Conservation (phyloP, 2,329 filamentous ascomycete genomes). For the Zasmidium cellare region DNA sequence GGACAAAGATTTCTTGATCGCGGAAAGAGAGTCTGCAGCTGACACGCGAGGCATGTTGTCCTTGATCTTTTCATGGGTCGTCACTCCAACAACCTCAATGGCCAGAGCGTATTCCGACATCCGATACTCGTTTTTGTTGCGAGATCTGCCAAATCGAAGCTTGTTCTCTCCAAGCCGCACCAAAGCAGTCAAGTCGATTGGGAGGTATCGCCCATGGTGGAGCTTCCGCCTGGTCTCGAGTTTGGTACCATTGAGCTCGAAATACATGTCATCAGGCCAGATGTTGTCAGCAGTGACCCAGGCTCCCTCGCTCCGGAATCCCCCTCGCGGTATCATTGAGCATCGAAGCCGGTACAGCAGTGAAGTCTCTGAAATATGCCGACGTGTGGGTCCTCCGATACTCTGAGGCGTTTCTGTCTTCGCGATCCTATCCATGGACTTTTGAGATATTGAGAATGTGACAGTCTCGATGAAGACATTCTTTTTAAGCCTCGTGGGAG, state of each 20-base stretch:
- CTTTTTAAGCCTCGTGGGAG: constrained; percentile 42
- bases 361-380: constrained; percentile 52
- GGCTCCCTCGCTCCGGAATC: constrained; percentile 43
- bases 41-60: constrained; percentile 37
- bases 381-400: constrained; percentile 31
- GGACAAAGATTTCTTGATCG: constrained; percentile 56
- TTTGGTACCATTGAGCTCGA: constrained; percentile 62
- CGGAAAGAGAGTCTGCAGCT: constrained; percentile 52
- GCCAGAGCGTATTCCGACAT: constrained; percentile 60
- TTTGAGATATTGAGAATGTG: constrained; percentile 48
- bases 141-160: constrained; percentile 55
- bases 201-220: constrained; percentile 73
- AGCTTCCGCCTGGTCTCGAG: constrained; percentile 64
- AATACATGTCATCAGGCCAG: constrained; percentile 72
- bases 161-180: constrained; percentile 62
- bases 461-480: constrained; percentile 44
- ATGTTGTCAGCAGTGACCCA: constrained; percentile 66
- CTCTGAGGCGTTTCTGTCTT: constrained; percentile 27
- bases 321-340: constrained; percentile 44
- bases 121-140: constrained; percentile 37
- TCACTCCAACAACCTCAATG: constrained; percentile 67
- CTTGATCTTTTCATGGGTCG: constrained; percentile 42
- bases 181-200: constrained; percentile 68
- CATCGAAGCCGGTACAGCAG: constrained; percentile 70
- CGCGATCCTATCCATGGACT: constrained; percentile 41